phyloP scores from a whole-genome alignment of 202 grass and related monocot species.

The Hordeum pubiflorum region DNA sequence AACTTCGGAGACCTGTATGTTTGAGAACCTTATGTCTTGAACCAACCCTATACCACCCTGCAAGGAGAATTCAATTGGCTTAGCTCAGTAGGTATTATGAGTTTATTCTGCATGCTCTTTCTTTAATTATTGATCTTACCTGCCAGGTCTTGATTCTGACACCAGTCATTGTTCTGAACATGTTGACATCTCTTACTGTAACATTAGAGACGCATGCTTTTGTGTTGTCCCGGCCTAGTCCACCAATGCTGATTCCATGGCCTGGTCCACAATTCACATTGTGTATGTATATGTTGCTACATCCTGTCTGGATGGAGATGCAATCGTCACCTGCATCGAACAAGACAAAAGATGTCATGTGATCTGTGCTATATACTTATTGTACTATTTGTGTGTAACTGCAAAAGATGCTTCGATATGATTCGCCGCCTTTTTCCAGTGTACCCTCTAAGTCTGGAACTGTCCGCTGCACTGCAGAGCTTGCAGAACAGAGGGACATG shows the following conservation, averaged over 20 bases:
- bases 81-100: conserved; percentile 10
- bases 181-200: conserved; percentile 81
- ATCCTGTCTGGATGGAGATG: conserved; percentile 95
- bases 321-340: conserved; percentile 76
- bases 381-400: conserved; percentile 16
- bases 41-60: conserved; percentile 85
- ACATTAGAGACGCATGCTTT: conserved; percentile 98
- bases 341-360: conserved; percentile 22
- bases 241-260: conserved; percentile 96
- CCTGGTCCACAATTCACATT: conserved; percentile 95
- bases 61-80: conserved; percentile 28
- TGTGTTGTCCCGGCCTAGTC: conserved; percentile 85
- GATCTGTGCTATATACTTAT: background rate
- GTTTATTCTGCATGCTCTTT: background rate
- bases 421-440: background rate
- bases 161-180: conserved; percentile 83
- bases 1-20: conserved; percentile 89
- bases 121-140: conserved; percentile 38
- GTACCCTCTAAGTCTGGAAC: conserved; percentile 14
- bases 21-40: conserved; percentile 88
- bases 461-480: conserved; percentile 3
- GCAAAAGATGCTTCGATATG: background rate
- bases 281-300: conserved; percentile 84
- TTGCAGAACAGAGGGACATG: conserved; percentile 13
- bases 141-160: conserved; percentile 99